Conservation (phyloP, 1,139 yeast species). For the Yamadazyma trypodendri region DNA sequence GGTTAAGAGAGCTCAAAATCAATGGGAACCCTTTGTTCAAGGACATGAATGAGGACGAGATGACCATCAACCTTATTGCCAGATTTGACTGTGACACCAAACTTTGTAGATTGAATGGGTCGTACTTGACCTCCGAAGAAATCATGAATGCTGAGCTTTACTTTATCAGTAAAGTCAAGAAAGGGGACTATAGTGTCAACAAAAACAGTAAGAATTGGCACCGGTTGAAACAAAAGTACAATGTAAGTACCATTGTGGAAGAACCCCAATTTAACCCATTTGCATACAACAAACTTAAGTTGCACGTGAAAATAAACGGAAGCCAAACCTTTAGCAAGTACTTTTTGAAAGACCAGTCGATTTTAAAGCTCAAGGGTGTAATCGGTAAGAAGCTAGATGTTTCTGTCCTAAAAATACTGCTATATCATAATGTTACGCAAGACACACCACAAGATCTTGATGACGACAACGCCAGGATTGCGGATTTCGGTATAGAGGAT, state of each 20-base stretch:
- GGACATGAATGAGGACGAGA: conserved; percentile 15
- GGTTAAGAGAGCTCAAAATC: conserved; percentile 44
- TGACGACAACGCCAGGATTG: conserved; percentile 38
- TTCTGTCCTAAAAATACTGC: conserved; percentile 17
- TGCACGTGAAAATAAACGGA: conserved; percentile 12
- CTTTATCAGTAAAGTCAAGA: conserved; percentile 52
- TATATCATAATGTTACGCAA: conserved; percentile 20
- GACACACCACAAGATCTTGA: conserved; percentile 18
- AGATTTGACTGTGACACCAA: conserved; percentile 33
- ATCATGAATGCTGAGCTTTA: conserved; percentile 67
- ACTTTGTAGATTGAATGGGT: conserved; percentile 54
- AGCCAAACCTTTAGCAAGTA: conserved; percentile 13
- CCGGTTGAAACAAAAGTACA: conserved; percentile 24
- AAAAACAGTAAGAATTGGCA: conserved; percentile 24
- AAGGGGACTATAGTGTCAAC: conserved; percentile 24
- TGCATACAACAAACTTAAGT: conserved; percentile 12
- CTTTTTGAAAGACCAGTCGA: conserved; percentile 25
- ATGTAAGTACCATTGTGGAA: conserved; percentile 1
- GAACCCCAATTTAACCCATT: conserved; percentile 5
- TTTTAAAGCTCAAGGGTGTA: conserved; percentile 29
- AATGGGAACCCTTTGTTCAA: conserved; percentile 52
- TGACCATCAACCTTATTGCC: conserved; percentile 46
- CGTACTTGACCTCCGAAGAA: conserved; percentile 42
- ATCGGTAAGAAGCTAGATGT: conserved; percentile 14
- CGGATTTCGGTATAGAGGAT: conserved; percentile 20